These are phyloP conservation scores for Leishmania turanica DNA, from an alignment of 208 protist species.

Conservation along the genomic window DNA sequence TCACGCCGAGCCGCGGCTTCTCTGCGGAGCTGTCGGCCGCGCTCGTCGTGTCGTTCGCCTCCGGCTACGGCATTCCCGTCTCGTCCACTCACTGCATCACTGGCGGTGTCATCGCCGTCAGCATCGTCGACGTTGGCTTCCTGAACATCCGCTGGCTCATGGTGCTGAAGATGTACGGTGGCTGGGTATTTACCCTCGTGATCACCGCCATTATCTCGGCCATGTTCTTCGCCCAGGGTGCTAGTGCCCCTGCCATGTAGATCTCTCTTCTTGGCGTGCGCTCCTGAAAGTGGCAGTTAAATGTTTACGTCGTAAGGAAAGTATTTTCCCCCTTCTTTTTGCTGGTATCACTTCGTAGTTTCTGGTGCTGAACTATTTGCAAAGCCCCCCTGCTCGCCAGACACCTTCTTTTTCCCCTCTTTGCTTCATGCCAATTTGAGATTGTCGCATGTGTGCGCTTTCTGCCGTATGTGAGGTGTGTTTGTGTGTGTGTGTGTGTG, in stretches of 20 bases:
- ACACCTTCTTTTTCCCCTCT: not conserved
- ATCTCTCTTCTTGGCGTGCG: not conserved
- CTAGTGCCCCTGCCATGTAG: conserved; percentile 41
- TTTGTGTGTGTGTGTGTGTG: not conserved
- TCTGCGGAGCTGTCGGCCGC: conserved; percentile 64
- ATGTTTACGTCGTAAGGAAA: not conserved
- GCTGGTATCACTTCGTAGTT: not conserved
- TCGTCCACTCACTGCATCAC: conserved; percentile 92
- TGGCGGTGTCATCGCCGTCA: conserved; percentile 75
- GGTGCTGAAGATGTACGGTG: conserved; percentile 64
- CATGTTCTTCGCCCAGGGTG: conserved; percentile 59
- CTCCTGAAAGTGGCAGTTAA: not conserved
- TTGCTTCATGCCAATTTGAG: not conserved
- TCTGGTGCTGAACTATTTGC: not conserved
- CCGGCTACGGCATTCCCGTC: conserved; percentile 71
- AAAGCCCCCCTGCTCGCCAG: not conserved
- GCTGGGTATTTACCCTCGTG: conserved; percentile 61
- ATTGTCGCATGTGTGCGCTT: not conserved
- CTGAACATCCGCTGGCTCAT: conserved; percentile 56
- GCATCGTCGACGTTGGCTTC: conserved; percentile 69
- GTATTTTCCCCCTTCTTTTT: not conserved
- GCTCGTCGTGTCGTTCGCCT: conserved; percentile 71
- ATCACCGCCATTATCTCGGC: conserved; percentile 53
- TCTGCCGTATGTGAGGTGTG: not conserved
- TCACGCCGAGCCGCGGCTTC: conserved; percentile 67